phyloP scores from a whole-genome alignment of 2,329 filamentous ascomycete genomes.

The Coniella lustricola region DNA sequence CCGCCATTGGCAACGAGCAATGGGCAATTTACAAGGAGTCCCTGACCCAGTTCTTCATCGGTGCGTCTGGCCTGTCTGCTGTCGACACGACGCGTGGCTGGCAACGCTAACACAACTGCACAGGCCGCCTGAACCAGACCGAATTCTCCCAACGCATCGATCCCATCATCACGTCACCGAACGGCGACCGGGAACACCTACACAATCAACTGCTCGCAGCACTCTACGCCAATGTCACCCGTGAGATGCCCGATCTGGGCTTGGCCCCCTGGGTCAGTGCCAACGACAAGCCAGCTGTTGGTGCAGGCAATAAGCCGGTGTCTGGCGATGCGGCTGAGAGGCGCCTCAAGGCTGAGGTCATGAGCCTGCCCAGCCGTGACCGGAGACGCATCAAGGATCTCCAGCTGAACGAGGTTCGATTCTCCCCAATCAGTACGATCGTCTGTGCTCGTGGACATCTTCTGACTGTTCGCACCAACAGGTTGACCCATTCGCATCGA shows the following conservation, averaged over 20 bases:
- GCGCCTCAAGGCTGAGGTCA: slow-evolving; percentile 60
- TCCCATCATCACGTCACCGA: slow-evolving; percentile 49
- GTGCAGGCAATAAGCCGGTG: slow-evolving; percentile 52
- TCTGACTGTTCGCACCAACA: slow-evolving; percentile 20
- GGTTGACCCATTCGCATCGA: slow-evolving; percentile 49
- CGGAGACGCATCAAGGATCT: slow-evolving; percentile 61
- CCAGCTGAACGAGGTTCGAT: slow-evolving; percentile 51
- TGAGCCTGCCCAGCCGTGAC: slow-evolving; percentile 62
- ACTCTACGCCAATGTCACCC: slow-evolving; percentile 62
- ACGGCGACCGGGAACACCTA: slow-evolving; percentile 54
- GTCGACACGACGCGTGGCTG: background rate
- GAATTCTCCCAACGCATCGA: slow-evolving; percentile 56
- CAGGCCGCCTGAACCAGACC: slow-evolving; percentile 56
- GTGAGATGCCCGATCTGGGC: slow-evolving; percentile 61
- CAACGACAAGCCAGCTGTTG: slow-evolving; percentile 57
- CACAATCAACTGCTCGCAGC: slow-evolving; percentile 63
- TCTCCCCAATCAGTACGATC: background rate
- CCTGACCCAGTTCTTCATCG: slow-evolving; percentile 55
- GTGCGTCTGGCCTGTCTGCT: slow-evolving; percentile 31
- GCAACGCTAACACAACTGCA: slow-evolving; percentile 18
- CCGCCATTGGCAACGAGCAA: slow-evolving; percentile 51
- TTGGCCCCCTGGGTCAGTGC: slow-evolving; percentile 66
- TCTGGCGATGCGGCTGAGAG: slow-evolving; percentile 60
- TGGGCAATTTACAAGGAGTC: slow-evolving; percentile 60
- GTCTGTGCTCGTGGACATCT: background rate